Base-by-base conservation (phyloP, 176 grass and related monocot species). In the Carex cristatella region DNA sequence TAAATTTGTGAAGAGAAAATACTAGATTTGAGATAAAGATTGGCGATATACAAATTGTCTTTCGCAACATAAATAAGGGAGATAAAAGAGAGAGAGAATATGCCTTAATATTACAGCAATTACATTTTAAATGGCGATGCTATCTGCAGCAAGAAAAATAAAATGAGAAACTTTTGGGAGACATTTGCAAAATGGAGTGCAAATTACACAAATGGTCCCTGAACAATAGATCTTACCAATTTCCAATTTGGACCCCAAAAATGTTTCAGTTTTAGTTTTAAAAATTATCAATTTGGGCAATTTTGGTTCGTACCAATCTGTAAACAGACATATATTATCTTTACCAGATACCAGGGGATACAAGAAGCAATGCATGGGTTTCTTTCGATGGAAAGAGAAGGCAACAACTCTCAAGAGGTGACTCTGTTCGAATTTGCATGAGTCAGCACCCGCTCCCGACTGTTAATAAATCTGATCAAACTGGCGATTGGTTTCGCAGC, bases 391-490 rank as follows among this genome's bases (percentile, higher is more conserved):
- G 93, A 51, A 99, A 99, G 86, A 94, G 90, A 33, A 86, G 96
- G 59, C 96, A 99, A 72, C 96, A 99, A 23, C 60, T 99, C 6
- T 95, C 93, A 2, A 90, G 91, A 87, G 97, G 97, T 48, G 97
- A 99, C 57, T 96, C 97, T 10, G 62, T 99, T 68, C 89, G 84
- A 51, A 94, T 99, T 85, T 93, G 61, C 78, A 99, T 99, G 97
- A 96, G 93, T 49, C 86, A 96, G 82, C 88, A 96, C 65, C 93
- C 97, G 0, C 93, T 99, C 8, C 97, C 93, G 15, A 99, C 97
- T 74, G 97, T 99, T 55, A 99, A 99, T 88, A 99, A 99, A 88
- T 95, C 88, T 1, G 96, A 95, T 84, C 93, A 99, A 87, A 99
- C 93, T 8, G 87, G 91, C 0, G 96, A 99, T 30, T 99, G 96